These are phyloP conservation scores for Citropsis articulata DNA, from an alignment of 345 rosid genomes.

Conservation along the genomic window DNA sequence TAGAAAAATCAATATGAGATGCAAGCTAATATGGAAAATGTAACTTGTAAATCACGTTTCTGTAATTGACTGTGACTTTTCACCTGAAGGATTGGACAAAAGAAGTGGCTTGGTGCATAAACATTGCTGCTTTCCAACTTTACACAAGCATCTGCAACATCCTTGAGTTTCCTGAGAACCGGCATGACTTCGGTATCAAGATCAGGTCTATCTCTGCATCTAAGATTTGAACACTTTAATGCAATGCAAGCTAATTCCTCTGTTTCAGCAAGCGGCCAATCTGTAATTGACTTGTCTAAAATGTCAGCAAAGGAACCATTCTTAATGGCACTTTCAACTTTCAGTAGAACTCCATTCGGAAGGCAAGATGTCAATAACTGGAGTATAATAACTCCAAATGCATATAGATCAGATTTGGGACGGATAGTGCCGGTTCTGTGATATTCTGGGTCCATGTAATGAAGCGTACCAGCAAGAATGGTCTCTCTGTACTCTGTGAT, in stretches of 20 bases:
- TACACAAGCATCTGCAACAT: constrained; percentile 49
- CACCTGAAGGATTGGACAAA: constrained; percentile 88
- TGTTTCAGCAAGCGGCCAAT: constrained; percentile 73
- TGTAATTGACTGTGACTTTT: constrained; percentile 1
- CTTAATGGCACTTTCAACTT: constrained; percentile 58
- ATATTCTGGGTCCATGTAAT: constrained; percentile 92
- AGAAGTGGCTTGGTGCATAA: constrained; percentile 62
- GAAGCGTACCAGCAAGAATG: constrained; percentile 67
- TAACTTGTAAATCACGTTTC: neutral
- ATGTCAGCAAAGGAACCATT: constrained; percentile 54
- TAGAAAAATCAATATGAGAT: neutral
- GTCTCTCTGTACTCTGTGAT: constrained; percentile 68
- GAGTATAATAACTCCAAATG: constrained; percentile 69
- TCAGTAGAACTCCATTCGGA: constrained; percentile 61
- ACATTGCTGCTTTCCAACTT: constrained; percentile 41
- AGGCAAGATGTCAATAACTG: constrained; percentile 60
- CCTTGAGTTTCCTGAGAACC: constrained; percentile 55
- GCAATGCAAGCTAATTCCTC: constrained; percentile 69
- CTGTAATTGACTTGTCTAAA: constrained; percentile 55
- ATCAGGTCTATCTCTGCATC: constrained; percentile 93
- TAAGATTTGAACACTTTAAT: constrained; percentile 62
- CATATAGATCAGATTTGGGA: constrained; percentile 89
- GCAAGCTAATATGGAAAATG: neutral
- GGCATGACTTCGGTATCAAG: constrained; percentile 75
- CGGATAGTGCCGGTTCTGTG: constrained; percentile 80